Percentiles rank a stretch among this genome's conserved stretches.
Evolutionary conservation across 495 filamentous ascomycete genomes (phyloP).

Genomic region (Tuber aestivum): DNA sequence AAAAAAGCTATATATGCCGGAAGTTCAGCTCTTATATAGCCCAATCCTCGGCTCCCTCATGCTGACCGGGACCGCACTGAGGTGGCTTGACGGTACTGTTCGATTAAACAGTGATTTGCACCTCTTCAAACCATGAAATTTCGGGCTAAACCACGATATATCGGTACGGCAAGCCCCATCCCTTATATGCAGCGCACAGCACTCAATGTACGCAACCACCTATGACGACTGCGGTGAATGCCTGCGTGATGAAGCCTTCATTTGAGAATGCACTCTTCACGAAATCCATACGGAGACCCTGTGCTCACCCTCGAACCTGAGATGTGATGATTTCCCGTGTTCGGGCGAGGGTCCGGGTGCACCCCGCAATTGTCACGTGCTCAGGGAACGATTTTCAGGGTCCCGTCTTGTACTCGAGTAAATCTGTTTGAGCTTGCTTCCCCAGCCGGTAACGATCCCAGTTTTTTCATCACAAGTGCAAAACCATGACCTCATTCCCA

Average conservation of each 20-base stretch:
- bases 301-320: not conserved
- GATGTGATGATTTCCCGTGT: constrained; percentile 2
- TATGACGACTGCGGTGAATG: not conserved
- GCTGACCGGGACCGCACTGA: not conserved
- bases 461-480: not conserved
- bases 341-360: not conserved
- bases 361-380: constrained; percentile 1
- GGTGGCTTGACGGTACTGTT: not conserved
- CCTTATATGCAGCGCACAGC: not conserved
- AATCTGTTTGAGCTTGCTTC: not conserved
- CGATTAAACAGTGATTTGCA: not conserved
- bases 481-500: not conserved
- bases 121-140: not conserved
- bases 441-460: not conserved
- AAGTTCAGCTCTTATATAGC: not conserved
- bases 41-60: not conserved
- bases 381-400: not conserved
- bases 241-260: not conserved
- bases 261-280: not conserved
- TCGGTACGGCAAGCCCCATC: not conserved
- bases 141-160: not conserved
- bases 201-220: not conserved
- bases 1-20: not conserved
- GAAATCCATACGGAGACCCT: not conserved
- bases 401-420: not conserved